These are phyloP conservation scores for Acanthamoeba lenticulata DNA, from an alignment of 208 protist genomes.

Conservation along the genomic window DNA sequence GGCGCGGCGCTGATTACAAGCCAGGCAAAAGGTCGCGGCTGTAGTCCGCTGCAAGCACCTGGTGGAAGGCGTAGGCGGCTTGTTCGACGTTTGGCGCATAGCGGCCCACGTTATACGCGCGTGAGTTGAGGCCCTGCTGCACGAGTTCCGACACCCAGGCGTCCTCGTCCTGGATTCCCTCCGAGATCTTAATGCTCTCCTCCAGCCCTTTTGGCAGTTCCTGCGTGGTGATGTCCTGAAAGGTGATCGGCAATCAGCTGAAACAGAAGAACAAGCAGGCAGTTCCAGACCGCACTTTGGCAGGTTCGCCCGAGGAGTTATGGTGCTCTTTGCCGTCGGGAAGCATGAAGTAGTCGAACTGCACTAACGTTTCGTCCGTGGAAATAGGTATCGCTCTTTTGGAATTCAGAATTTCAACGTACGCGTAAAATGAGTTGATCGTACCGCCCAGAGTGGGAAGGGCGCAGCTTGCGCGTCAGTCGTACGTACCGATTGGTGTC, in stretches of 20 bases:
- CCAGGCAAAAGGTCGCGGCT: background rate
- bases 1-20: background rate
- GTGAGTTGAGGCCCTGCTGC: conserved; percentile 60
- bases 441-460: background rate
- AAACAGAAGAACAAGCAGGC: background rate
- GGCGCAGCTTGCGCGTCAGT: background rate
- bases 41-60: background rate
- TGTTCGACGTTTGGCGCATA: background rate
- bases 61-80: conserved; percentile 34
- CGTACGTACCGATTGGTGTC: conserved; percentile 55
- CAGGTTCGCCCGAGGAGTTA: background rate
- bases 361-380: background rate
- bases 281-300: background rate
- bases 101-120: conserved; percentile 50
- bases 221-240: background rate
- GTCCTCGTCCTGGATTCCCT: conserved; percentile 60
- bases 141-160: conserved; percentile 44
- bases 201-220: background rate
- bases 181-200: background rate
- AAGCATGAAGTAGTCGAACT: conserved; percentile 50
- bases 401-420: background rate
- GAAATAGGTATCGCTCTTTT: background rate
- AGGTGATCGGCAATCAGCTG: background rate
- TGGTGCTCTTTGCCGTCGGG: background rate
- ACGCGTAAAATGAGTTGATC: background rate